Evolutionary conservation across 345 rosid species (phyloP).

Genomic region (Eucalyptus curtisii): DNA sequence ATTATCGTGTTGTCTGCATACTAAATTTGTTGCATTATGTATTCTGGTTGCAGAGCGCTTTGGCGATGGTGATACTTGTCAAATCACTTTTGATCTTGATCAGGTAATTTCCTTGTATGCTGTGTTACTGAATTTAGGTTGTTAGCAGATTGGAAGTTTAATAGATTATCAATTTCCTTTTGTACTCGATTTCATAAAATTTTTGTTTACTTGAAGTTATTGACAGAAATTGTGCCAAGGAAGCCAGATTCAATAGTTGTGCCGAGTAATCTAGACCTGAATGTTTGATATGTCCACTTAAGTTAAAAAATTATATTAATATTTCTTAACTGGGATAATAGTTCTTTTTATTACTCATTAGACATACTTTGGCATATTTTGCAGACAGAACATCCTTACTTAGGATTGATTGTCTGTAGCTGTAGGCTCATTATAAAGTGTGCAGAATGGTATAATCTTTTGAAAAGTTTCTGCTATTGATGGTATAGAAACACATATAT

Average conservation of each 20-base stretch:
- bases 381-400: neutral
- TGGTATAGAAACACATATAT: neutral
- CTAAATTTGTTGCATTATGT: neutral
- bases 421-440: neutral
- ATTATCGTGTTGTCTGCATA: neutral
- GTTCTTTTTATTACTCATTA: neutral
- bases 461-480: neutral
- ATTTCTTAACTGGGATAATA: neutral
- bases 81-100: slow-evolving; percentile 81
- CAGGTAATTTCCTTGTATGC: slow-evolving; percentile 43
- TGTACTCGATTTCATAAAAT: neutral
- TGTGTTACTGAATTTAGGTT: neutral
- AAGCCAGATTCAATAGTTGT: neutral
- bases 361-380: neutral
- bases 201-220: neutral
- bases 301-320: neutral
- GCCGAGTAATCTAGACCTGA: neutral
- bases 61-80: slow-evolving; percentile 97
- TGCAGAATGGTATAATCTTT: neutral
- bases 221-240: neutral
- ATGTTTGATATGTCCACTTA: neutral
- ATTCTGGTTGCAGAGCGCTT: slow-evolving; percentile 61
- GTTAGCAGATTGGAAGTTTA: neutral
- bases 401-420: neutral
- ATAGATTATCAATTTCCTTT: neutral